Evolutionary conservation across 1,139 yeast species (phyloP), one percentile per base, ranked within the genome.

Genomic region (Pichia sp.): DNA sequence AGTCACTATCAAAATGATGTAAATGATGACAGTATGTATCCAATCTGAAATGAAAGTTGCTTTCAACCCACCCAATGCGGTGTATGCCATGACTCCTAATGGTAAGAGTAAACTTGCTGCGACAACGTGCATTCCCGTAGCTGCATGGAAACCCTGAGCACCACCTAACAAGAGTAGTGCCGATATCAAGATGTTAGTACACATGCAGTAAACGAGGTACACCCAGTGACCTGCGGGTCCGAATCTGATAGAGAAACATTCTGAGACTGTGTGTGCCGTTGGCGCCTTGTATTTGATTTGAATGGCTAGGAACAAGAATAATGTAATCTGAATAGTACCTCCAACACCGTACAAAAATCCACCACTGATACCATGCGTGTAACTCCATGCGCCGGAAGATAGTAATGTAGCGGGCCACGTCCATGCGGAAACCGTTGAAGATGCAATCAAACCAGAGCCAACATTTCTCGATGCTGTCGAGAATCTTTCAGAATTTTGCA

Each of bases 401-500:
- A 53, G 39, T 19, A 60, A 46, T 4, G 66, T 60, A 13, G 63
- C 60, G 3, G 63, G 63, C 55, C 62, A 58, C 2, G 64, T 61
- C 67, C 67, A 62, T 12, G 63, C 56, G 5, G 62, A 56, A n/a
- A 62, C 64, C 1, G 60, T 60, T n/a, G 62, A 55, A 18, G 59
- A 51, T 5, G 63, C 63, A 25, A 59, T 60, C 22, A 61, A 50
- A 14, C 65, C 66, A 5, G 62, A 50, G 27, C 50, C 52, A 23
- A 61, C 60, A 11, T 56, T 53, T 47, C 65, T 52, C 10, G 56
- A 54, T 4, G 65, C 64, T 4, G 65, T 59, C 16, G 59, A 52
- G 22, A 86, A 85, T 54, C 84, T 93, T 63, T 86, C 95, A 2
- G 95, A 87, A 12, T 93, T 83, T 62, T 83, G 80, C 37, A 80